These are phyloP conservation scores for Fusarium sulawesiense DNA, from an alignment of 2,329 filamentous ascomycete genomes.

Conservation along the genomic window DNA sequence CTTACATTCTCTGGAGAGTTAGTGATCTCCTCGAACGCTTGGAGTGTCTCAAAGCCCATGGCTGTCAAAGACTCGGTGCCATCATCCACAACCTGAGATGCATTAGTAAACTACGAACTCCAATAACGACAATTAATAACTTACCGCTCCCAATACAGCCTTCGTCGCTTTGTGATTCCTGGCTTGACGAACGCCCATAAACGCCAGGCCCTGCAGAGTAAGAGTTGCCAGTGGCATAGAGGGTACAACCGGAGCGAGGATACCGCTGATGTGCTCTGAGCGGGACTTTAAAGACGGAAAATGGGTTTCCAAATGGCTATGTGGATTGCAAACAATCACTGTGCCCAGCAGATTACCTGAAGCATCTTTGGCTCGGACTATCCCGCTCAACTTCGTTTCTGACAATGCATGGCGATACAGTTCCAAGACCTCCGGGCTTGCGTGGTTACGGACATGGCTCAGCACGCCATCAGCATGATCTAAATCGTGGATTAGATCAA, in stretches of 20 bases:
- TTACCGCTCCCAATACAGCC: conserved; percentile 83
- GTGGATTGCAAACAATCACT: conserved; percentile 80
- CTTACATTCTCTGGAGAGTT: conserved; percentile 66
- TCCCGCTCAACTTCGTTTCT: conserved; percentile 78
- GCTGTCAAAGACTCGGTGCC: conserved; percentile 77
- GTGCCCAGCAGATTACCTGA: conserved; percentile 78
- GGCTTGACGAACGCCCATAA: conserved; percentile 85
- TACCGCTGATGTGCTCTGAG: conserved; percentile 73
- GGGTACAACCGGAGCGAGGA: conserved; percentile 82
- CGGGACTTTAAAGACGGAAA: conserved; percentile 75
- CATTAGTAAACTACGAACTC: conserved; percentile 26
- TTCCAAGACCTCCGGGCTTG: conserved; percentile 81
- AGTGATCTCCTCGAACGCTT: conserved; percentile 85
- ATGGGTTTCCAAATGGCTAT: conserved; percentile 74
- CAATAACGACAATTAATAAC: conserved; percentile 42
- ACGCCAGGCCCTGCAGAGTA: conserved; percentile 78
- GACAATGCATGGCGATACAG: conserved; percentile 81
- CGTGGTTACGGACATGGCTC: conserved; percentile 77
- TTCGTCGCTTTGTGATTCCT: conserved; percentile 80
- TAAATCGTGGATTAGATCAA: conserved; percentile 84
- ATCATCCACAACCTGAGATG: conserved; percentile 72
- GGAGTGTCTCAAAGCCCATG: conserved; percentile 83
- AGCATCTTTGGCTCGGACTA: conserved; percentile 82
- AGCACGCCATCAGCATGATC: conserved; percentile 81
- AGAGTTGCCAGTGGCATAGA: conserved; percentile 75